A percentile compares a stretch with the other conserved stretches of the same genome.
phyloP scores from a whole-genome alignment of 805 yeast genomes.

The Yarrowia sp. region DNA sequence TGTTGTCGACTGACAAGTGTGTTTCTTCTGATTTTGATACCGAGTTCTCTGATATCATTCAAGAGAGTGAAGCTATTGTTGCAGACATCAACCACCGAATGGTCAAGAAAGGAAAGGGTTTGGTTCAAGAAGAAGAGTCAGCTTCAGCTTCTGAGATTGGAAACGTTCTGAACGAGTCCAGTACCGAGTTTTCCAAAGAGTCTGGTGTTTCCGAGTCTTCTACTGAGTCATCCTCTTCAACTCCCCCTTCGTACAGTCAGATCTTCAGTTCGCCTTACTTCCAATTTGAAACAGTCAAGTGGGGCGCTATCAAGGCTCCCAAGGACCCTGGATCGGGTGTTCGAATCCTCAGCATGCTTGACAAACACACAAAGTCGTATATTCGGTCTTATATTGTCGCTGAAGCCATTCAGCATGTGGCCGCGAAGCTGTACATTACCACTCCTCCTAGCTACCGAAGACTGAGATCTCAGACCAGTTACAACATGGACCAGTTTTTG shows the following conservation, averaged over 20 bases:
- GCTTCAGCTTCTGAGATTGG: background rate
- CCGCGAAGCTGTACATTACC: conserved; percentile 10
- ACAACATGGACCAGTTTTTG: conserved; percentile 10
- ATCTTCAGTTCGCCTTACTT: background rate
- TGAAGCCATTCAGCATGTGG: conserved; percentile 14
- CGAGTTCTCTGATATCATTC: conserved; percentile 3
- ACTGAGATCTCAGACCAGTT: conserved; percentile 12
- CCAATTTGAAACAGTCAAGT: conserved; percentile 30
- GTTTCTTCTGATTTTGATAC: background rate
- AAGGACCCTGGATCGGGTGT: conserved; percentile 29
- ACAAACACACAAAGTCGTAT: background rate
- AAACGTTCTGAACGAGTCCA: background rate
- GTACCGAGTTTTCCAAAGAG: background rate
- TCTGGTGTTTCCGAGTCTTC: background rate
- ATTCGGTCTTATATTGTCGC: background rate
- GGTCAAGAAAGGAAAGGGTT: background rate
- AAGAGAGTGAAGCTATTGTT: background rate
- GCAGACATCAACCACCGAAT: background rate
- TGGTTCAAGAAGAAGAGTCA: background rate
- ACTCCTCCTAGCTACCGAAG: conserved; percentile 7
- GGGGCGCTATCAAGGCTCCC: conserved; percentile 22
- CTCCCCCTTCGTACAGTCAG: background rate
- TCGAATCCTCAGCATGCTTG: conserved; percentile 4
- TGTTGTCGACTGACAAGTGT: background rate
- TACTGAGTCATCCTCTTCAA: background rate